These are phyloP conservation scores for Suillus subaureus DNA, from an alignment of 768 basidiomycete species.

Conservation along the genomic window DNA sequence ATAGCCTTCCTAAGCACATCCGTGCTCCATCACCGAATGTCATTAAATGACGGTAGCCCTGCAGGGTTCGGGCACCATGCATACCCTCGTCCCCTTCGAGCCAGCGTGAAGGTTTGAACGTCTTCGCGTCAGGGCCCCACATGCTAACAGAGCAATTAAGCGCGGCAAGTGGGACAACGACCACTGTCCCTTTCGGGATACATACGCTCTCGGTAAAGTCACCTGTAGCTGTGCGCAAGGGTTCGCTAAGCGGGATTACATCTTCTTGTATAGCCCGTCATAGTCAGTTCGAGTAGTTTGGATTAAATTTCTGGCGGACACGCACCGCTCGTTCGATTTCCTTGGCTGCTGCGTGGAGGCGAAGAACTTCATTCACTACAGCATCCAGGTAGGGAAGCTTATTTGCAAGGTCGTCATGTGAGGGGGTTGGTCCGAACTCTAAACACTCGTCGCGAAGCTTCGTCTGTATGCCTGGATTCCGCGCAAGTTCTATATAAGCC, in stretches of 20 bases:
- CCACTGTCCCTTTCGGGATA: slow-evolving; percentile 40
- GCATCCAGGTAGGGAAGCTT: slow-evolving; percentile 45
- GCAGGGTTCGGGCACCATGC: slow-evolving; percentile 26
- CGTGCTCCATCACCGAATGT: slow-evolving; percentile 49
- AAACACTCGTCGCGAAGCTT: slow-evolving; percentile 31
- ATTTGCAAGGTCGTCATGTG: slow-evolving; percentile 40
- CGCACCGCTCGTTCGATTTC: slow-evolving; percentile 37
- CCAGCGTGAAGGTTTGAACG: slow-evolving; percentile 49
- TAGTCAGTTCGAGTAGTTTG: background rate
- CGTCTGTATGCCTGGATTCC: slow-evolving; percentile 28
- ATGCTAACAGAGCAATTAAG: slow-evolving; percentile 42
- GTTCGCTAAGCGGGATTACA: slow-evolving; percentile 37
- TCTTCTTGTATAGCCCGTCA: slow-evolving; percentile 40
- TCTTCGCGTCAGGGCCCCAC: slow-evolving; percentile 48
- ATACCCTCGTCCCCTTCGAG: slow-evolving; percentile 30
- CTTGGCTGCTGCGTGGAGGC: slow-evolving; percentile 37
- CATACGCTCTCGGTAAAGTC: slow-evolving; percentile 30
- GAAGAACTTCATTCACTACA: slow-evolving; percentile 41
- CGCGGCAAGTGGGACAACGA: slow-evolving; percentile 41
- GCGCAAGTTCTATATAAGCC: slow-evolving; percentile 32
- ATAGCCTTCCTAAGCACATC: slow-evolving; percentile 46
- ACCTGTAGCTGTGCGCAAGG: slow-evolving; percentile 32
- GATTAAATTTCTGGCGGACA: background rate
- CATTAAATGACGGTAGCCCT: slow-evolving; percentile 42
- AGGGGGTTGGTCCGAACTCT: slow-evolving; percentile 30